Evolutionary conservation across 208 protist genomes (phyloP), one percentile per base, ranked within the genome.

Genomic region (Porcisia deanei): DNA sequence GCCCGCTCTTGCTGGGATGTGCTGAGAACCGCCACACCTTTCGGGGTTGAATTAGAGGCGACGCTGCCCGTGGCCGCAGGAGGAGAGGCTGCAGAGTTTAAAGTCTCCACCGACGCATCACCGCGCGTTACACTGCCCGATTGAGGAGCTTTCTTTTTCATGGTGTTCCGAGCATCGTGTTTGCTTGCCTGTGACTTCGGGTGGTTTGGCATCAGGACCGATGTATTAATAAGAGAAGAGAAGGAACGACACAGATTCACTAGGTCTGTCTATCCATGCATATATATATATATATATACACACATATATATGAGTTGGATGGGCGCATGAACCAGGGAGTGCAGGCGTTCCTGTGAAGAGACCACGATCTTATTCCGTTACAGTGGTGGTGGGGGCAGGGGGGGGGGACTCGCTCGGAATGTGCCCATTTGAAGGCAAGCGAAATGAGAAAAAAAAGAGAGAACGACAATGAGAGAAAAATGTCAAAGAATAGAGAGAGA

Each of bases 1-100:
- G 79, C 60, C 41, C 37, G 41, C 74, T 80, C 70, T 45, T 75
- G 79, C 64, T 71, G 64, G 18, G 41, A 37, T 7, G n/a, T 59
- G 43, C 65, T 63, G 59, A 73, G 54, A 1, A 53, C 6, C 14
- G 25, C 45, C 37, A 37, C 49, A 39, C 39, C 41, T 20, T 5
- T 18, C 4, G 37, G 30, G 30, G 20, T 34, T 34, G 47, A 77
- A 6, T 14, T 0, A 49, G 47, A 53, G 41, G 10, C 34, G 6
- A 8, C 3, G n/a, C 16, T 55, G 54, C 39, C 8, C 39, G 39
- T 58, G 1, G 41, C 55, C 54, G 25, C 18, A 39, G n/a, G 8
- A 20, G 53, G 18, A 8, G 41, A 63, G 10, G 69, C 18, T 5
- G n/a, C 22, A 16, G 47, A 71, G 47, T 71, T 1, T 9, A 12